These are phyloP conservation scores for Silene coronaria DNA, from an alignment of 179 eudicot species.

Conservation along the genomic window DNA sequence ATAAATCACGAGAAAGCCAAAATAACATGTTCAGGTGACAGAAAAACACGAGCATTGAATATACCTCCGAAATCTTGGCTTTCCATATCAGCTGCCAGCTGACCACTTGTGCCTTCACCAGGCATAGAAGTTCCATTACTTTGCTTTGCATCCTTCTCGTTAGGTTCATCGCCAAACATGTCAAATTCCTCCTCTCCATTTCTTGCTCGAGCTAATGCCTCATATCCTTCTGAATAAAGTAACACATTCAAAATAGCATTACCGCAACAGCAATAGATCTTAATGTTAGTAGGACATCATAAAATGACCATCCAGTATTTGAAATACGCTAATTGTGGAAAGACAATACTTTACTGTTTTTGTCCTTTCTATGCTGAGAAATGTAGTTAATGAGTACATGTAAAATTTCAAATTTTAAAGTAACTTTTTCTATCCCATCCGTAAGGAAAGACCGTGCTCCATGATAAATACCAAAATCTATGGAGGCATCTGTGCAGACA, in stretches of 20 bases:
- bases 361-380: not conserved
- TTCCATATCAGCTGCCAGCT: conserved; percentile 22
- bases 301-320: not conserved
- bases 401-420: not conserved
- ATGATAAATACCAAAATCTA: not conserved
- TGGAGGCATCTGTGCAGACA: too few species aligned
- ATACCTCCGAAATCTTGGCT: conserved; percentile 39
- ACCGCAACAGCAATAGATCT: not conserved
- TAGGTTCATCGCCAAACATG: conserved; percentile 83
- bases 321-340: not conserved
- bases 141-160: conserved; percentile 29
- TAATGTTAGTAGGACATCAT: not conserved
- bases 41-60: conserved; percentile 9
- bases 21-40: not conserved
- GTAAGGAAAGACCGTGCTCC: not conserved
- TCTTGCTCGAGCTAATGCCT: conserved; percentile 64
- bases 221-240: conserved; percentile 72
- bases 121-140: conserved; percentile 25
- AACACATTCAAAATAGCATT: not conserved
- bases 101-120: conserved; percentile 26
- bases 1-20: conserved; percentile 14
- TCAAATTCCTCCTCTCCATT: conserved; percentile 48
- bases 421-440: not conserved
- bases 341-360: not conserved
- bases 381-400: not conserved